Conservation (phyloP, 1,284 basidiomycete species). For the Quambalaria eucalypti region DNA sequence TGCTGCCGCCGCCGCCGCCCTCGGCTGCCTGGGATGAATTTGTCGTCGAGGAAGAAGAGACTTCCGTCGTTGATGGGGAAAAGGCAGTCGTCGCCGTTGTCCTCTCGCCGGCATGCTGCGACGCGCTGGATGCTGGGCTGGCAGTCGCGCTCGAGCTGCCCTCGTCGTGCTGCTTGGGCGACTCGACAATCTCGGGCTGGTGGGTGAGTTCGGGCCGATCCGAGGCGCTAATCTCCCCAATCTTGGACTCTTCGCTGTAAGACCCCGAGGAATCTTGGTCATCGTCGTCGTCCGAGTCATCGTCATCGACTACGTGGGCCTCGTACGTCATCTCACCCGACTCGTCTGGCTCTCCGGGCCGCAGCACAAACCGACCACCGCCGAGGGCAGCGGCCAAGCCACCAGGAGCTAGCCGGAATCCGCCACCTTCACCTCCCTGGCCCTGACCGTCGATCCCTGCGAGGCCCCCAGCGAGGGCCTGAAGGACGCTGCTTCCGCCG, state of each 20-base stretch:
- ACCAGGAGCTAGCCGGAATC: constrained; percentile 14
- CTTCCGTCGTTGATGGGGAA: background rate
- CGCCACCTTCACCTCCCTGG: background rate
- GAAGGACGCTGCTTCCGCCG: constrained; percentile 33
- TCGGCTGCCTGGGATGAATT: background rate
- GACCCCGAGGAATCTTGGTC: constrained; percentile 14
- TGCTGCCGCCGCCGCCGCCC: no score
- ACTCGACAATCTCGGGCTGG: constrained; percentile 30
- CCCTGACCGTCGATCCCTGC: constrained; percentile 15
- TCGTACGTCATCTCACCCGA: constrained; percentile 36
- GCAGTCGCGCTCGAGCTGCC: background rate
- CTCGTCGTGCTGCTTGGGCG: constrained; percentile 17
- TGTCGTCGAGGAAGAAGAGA: background rate
- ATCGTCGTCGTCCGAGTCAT: constrained; percentile 16
- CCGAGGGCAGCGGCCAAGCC: constrained; percentile 30
- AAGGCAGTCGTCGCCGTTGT: background rate
- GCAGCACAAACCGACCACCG: constrained; percentile 38
- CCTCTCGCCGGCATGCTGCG: background rate
- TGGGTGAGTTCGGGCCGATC: constrained; percentile 8
- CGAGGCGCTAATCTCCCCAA: background rate
- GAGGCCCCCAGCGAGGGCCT: constrained; percentile 36
- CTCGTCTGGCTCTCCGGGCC: constrained; percentile 29
- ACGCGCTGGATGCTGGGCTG: background rate
- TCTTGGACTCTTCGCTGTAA: background rate
- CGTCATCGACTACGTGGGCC: constrained; percentile 36